phyloP scores from a whole-genome alignment of 176 grass and related monocot species.

The Juncus effusus region DNA sequence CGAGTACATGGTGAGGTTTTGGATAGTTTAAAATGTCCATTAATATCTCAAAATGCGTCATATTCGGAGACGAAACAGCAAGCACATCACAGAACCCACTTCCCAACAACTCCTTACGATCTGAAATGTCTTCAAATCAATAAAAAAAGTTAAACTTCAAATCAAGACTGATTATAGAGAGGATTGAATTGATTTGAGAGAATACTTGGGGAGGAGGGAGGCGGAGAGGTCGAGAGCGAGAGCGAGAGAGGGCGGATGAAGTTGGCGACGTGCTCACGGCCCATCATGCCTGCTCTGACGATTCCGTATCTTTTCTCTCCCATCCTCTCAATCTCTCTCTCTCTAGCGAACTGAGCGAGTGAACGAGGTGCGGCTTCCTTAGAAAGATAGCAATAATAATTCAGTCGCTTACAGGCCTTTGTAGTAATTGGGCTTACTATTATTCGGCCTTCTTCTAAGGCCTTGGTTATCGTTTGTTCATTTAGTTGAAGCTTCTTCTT shows the following conservation, averaged over 20 bases:
- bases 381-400: no score
- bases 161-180: not conserved
- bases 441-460: no score
- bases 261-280: slow-evolving; percentile 80
- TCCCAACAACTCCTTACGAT: slow-evolving; percentile 58
- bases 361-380: no score
- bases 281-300: slow-evolving; percentile 91
- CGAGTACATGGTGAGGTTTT: slow-evolving; percentile 68
- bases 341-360: no score
- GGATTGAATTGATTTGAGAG: not conserved
- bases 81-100: slow-evolving; percentile 73
- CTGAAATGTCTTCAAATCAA: slow-evolving; percentile 58
- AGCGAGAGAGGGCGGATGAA: slow-evolving; percentile 57
- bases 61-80: slow-evolving; percentile 78
- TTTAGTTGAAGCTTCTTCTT: no score
- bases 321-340: not conserved
- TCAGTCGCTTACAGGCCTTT: no score
- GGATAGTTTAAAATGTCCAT: slow-evolving; percentile 66
- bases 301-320: slow-evolving; percentile 66
- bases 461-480: no score
- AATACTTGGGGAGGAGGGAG: slow-evolving; percentile 53
- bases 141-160: not conserved
- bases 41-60: slow-evolving; percentile 84
- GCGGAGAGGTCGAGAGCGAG: slow-evolving; percentile 56
- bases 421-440: no score